Evolutionary conservation across 192 early-diverging fungal genomes (phyloP), one percentile per base, ranked within the genome.

Genomic region (Mortierella claussenii): DNA sequence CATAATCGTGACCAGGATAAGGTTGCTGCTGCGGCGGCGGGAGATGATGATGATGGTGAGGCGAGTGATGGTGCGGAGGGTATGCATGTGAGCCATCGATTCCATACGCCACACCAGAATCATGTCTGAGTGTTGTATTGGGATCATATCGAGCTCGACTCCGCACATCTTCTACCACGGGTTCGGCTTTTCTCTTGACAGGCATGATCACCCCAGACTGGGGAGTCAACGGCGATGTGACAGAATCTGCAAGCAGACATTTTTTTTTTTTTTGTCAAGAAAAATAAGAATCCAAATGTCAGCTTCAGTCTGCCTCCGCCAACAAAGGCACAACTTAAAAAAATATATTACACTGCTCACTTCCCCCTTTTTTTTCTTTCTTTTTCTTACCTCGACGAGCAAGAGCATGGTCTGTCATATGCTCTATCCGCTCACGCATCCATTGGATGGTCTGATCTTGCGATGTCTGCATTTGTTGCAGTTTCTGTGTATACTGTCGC

Each of bases 381-480:
- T 32, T 10, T 34, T 2, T 42, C 32, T 60, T 74, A 74, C 69
- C 69, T 64, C 61, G 60, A 2, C 37, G 55, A 4, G 37, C 21
- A 23, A 42, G 62, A 20, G 43, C 27, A 2, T n/a, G 26, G 9
- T 74, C 69, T 3, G 60, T 50, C 34, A 74, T 48, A 5, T 65
- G 55, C 23, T 74, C 69, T 17, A 74, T 42, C 23, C 69, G 69
- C 11, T 64, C 69, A 31, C 69, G 69, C 69, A 74, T 74, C 69
- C 69, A 74, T 2, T 40, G 55, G 40, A 74, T 63, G 18, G 61
- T 65, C 3, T 50, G 54, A 28, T 74, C 69, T 24, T 74, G 69
- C 10, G 55, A 58, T n/a, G 43, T 24, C 23, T 74, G 69, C 26
- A 50, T 28, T 31, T 74, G 61, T 33, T 74, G 43, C 21, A 74